These are phyloP conservation scores for Podaxis sp. DNA, from an alignment of 768 basidiomycete genomes.

Conservation along the genomic window DNA sequence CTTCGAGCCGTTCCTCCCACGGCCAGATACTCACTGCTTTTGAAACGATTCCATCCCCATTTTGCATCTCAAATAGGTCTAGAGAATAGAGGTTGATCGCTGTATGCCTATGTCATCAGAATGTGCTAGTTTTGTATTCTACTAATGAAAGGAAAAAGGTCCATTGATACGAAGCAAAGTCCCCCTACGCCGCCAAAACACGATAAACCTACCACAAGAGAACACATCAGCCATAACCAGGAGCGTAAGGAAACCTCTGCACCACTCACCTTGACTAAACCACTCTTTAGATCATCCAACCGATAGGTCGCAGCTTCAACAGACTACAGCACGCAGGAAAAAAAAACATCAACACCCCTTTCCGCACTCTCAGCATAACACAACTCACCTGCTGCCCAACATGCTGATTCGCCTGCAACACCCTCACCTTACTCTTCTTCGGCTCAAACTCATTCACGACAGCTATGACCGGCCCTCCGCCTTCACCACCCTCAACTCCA, in stretches of 20 bases:
- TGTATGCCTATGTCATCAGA: no score
- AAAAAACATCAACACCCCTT: background rate
- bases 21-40: no score
- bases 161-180: no score
- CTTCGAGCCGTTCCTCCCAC: no score
- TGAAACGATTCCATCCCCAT: no score
- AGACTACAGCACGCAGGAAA: constrained; percentile 28
- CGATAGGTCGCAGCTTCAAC: constrained; percentile 85
- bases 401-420: constrained; percentile 86
- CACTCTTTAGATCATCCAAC: constrained; percentile 87
- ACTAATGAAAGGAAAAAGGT: no score
- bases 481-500: constrained; percentile 36
- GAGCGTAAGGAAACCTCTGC: no score
- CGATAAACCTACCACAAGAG: constrained; percentile 35
- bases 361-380: constrained; percentile 2
- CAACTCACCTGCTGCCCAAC: constrained; percentile 74
- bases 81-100: no score
- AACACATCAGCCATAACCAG: background rate
- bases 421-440: constrained; percentile 84
- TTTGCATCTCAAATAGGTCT: no score
- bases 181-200: constrained; percentile 35
- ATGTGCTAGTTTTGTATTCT: no score
- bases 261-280: constrained; percentile 65
- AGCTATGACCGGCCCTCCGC: constrained; percentile 60
- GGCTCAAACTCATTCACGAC: constrained; percentile 80